Evolutionary conservation across 345 rosid species (phyloP).

Genomic region (Dipteronia dyeriana): DNA sequence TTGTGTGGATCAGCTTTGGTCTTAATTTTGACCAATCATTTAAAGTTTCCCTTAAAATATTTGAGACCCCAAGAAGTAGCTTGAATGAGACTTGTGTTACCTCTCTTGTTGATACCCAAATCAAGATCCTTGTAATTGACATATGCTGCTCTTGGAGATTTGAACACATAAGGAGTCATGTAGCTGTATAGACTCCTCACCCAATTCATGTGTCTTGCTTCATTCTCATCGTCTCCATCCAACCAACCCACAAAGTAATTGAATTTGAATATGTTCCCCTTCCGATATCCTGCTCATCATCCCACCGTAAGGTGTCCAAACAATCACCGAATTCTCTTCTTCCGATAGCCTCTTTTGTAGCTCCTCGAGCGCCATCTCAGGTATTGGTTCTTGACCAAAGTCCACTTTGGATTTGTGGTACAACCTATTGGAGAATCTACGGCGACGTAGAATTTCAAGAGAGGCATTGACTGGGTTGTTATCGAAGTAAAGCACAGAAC

Average conservation of each 20-base stretch:
- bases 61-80: constrained; percentile 48
- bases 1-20: constrained; percentile 49
- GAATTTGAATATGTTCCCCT: constrained; percentile 49
- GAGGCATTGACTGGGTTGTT: constrained; percentile 45
- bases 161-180: constrained; percentile 62
- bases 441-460: constrained; percentile 50
- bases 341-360: constrained; percentile 44
- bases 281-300: constrained; percentile 64
- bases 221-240: constrained; percentile 18
- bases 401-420: constrained; percentile 63
- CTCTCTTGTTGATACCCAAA: constrained; percentile 42
- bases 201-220: constrained; percentile 31
- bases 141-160: constrained; percentile 50
- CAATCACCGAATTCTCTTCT: constrained; percentile 59
- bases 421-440: constrained; percentile 40
- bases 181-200: constrained; percentile 40
- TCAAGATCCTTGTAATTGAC: constrained; percentile 70
- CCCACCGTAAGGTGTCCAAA: constrained; percentile 77
- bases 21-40: constrained; percentile 48
- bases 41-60: constrained; percentile 52
- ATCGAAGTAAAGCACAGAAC: constrained; percentile 53
- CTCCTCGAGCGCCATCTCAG: constrained; percentile 37
- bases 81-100: constrained; percentile 26
- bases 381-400: constrained; percentile 40
- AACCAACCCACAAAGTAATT: constrained; percentile 46